Evolutionary conservation across 768 basidiomycete species (phyloP), one percentile per base, ranked within the genome.

Genomic region (Lactifluus rugatus): DNA sequence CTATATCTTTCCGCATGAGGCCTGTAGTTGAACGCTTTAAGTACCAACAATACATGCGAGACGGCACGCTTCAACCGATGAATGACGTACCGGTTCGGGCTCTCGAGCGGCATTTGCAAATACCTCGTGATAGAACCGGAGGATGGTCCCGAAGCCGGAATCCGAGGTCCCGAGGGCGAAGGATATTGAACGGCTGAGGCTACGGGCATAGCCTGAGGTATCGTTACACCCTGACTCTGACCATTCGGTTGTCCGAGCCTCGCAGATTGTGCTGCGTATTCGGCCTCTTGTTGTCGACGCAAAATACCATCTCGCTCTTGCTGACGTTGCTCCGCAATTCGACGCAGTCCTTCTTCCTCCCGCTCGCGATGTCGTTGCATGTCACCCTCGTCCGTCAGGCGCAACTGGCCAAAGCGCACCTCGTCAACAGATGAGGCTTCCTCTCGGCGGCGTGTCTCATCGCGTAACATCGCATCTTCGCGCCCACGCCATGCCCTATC

Each of bases 101-200:
- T 84, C 69, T 89, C 81, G 14, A 86, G 69, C n/a, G 87, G 84
- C 73, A 86, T 58, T 39, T 59, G 63, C 74, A 53, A 61, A 48
- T 13, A 61, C 53, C 5, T 66, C 45, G 28, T 54, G 56, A 42
- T 36, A 23, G 39, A 48, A 2, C 56, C 56, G 34, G 57, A 32
- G n/a, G 49, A 37, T 9, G 46, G 6, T 42, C 49, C 57, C 36
- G 58, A n/a, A 6, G 56, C 16, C 11, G 53, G 3, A 9, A 17
- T 47, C 13, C 23, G 44, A 11, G 45, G 23, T 5, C 28, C 52
- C 42, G 54, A 31, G 37, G 21, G 5, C 19, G 52, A 44, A 13
- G 58, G 31, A 47, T 60, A 56, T 23, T 55, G 58, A 14, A 54
- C 9, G 10, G 10, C 16, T 21, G 52, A 19, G 2, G 44, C 44